Evolutionary conservation across 345 rosid genomes (phyloP).

Genomic region (Mercurialis annua): DNA sequence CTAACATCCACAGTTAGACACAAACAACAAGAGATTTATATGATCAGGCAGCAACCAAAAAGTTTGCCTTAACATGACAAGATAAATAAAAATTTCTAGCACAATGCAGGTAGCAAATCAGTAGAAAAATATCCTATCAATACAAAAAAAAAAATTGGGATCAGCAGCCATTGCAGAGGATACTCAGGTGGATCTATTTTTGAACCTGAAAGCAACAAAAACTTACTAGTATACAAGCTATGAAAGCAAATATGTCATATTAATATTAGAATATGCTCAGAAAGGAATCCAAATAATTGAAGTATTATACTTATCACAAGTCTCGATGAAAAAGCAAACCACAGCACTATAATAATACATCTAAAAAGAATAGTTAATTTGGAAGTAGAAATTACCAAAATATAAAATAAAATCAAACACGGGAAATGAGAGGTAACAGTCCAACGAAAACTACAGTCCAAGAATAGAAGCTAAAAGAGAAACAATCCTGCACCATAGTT

Average conservation of each 20-base stretch:
- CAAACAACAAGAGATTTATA: no score
- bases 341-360: not conserved
- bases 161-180: not conserved
- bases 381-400: not conserved
- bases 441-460: no score
- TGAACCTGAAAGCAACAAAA: not conserved
- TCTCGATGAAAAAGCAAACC: not conserved
- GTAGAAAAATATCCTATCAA: not conserved
- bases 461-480: not conserved
- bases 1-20: no score
- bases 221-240: not conserved
- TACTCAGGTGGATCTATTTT: not conserved
- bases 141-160: not conserved
- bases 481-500: not conserved
- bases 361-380: not conserved
- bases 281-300: not conserved
- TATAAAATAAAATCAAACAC: not conserved
- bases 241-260: conserved; percentile 1
- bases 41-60: not conserved
- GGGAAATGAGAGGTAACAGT: not conserved
- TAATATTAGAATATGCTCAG: not conserved
- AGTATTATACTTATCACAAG: not conserved
- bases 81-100: not conserved
- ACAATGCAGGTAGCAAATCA: not conserved
- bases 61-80: not conserved